These are phyloP conservation scores for Saccharomyces hybrid DNA, from an alignment of 1,139 yeast species.

Conservation along the genomic window DNA sequence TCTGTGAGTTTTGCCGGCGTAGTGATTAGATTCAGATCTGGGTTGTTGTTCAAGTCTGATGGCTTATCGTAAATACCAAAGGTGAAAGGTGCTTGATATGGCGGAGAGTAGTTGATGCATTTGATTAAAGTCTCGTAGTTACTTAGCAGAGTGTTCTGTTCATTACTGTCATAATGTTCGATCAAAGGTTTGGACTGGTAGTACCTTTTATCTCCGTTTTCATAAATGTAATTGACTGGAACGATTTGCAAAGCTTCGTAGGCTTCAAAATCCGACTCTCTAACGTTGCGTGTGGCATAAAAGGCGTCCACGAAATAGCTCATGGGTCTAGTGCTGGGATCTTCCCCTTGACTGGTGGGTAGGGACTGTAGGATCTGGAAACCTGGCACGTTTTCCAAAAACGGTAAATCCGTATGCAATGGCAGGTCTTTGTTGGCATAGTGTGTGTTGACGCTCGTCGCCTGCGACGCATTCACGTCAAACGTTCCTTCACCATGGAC, in stretches of 20 bases:
- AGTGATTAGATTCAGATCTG: slow-evolving; percentile 15
- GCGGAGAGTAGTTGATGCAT: slow-evolving; percentile 72
- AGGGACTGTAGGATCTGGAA: slow-evolving; percentile 64
- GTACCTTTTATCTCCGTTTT: slow-evolving; percentile 57
- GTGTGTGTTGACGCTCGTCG: slow-evolving; percentile 50
- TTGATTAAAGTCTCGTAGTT: slow-evolving; percentile 38
- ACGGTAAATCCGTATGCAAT: slow-evolving; percentile 71
- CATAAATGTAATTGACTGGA: slow-evolving; percentile 66
- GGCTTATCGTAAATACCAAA: slow-evolving; percentile 38
- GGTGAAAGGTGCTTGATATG: slow-evolving; percentile 78
- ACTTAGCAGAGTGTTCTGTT: slow-evolving; percentile 25
- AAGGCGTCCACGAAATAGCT: slow-evolving; percentile 70
- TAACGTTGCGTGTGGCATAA: slow-evolving; percentile 53
- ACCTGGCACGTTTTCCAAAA: slow-evolving; percentile 82
- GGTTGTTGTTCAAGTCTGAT: slow-evolving; percentile 16
- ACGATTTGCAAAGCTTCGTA: slow-evolving; percentile 54
- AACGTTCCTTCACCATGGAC: slow-evolving; percentile 63
- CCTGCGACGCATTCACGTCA: slow-evolving; percentile 54
- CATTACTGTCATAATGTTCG: slow-evolving; percentile 44
- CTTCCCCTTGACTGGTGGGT: slow-evolving; percentile 62
- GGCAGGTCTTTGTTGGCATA: slow-evolving; percentile 63
- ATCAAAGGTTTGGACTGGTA: slow-evolving; percentile 59
- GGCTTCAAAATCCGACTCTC: slow-evolving; percentile 52
- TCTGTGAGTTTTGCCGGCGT: slow-evolving; percentile 33
- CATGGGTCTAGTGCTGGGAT: slow-evolving; percentile 26